Percentiles rank a stretch among this genome's conserved stretches.
Conservation (phyloP, 768 basidiomycete species). For the Phlegmacium glaucopus region DNA sequence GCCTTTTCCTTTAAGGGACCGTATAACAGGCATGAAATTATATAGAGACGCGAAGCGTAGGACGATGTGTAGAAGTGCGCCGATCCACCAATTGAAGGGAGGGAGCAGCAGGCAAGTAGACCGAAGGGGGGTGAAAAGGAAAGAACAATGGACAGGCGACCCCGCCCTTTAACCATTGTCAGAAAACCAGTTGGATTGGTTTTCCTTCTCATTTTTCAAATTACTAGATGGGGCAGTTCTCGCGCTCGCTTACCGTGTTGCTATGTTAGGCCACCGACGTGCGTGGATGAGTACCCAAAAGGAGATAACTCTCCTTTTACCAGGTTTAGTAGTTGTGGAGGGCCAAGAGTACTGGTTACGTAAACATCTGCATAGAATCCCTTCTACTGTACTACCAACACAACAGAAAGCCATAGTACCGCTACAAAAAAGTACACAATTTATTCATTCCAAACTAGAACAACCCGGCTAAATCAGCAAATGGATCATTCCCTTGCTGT, state of each 20-base stretch:
- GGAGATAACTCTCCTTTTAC: not conserved
- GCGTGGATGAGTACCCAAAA: not conserved
- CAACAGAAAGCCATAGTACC: too few species aligned
- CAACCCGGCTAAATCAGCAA: conserved; percentile 76
- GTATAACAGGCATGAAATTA: not conserved
- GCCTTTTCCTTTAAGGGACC: not conserved
- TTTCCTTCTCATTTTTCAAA: not conserved
- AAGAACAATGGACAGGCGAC: not conserved
- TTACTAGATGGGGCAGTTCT: not conserved
- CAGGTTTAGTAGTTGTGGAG: not conserved
- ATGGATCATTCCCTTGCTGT: conserved; percentile 69
- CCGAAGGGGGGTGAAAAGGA: too few species aligned
- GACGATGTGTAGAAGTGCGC: too few species aligned
- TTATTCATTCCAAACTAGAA: conserved; percentile 38
- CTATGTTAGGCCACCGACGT: not conserved
- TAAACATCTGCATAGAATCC: too few species aligned
- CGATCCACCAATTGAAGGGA: not conserved
- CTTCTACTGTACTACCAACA: too few species aligned
- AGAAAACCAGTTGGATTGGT: not conserved
- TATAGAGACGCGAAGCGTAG: not conserved
- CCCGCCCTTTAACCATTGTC: not conserved
- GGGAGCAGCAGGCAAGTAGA: not conserved
- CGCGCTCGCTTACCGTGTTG: not conserved
- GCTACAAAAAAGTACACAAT: too few species aligned
- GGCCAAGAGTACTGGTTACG: not conserved